Evolutionary conservation across 73 alveolate species (phyloP), one percentile per base, ranked within the genome.

Genomic region (Paramecium octaurelia): DNA sequence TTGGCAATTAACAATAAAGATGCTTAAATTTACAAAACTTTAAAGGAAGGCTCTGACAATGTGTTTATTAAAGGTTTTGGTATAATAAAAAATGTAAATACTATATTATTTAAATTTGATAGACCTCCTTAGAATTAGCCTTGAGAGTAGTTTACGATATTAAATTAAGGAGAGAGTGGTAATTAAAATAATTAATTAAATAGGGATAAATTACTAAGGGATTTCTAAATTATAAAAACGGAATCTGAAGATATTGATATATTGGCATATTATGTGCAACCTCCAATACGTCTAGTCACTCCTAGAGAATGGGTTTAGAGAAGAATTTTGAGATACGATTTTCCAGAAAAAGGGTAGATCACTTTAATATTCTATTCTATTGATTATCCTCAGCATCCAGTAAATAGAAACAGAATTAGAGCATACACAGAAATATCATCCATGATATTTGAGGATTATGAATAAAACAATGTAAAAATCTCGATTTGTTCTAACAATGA

Each of bases 281-380:
- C 91, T 80, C 91, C 91, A 43, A 24, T 80, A 3, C 8, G 75
- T 12, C 8, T 80, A 0, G 38, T 80, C 8, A 48, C 70, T 44
- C 46, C 70, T 20, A 80, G 91, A 80, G 91, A 80, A 46, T 80
- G 91, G 91, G 29, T 80, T 1, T 23, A 80, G 20, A 80, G 91
- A 23, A 40, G 91, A 43, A 80, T 80, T 31, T 23, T 80, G 7
- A 80, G 75, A 80, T 24, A 23, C 6, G 73, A 80, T 46, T 80
- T 42, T 43, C 91, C 91, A 24, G 12, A 80, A 43, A 21, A 80
- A 35, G 91, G 75, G 12, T 48, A 80, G 18, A 46, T 80, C 29
- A 31, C 64, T 21, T 23, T 80, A 16, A 40, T 80, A 44, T 80
- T 80, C 46, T 80, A 80, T 48, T 80, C 91, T 18, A 21, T 48